Percentiles rank a stretch among this genome's conserved stretches.
phyloP scores from a whole-genome alignment of 2,329 filamentous ascomycete genomes.

The Penicillium glabrum region DNA sequence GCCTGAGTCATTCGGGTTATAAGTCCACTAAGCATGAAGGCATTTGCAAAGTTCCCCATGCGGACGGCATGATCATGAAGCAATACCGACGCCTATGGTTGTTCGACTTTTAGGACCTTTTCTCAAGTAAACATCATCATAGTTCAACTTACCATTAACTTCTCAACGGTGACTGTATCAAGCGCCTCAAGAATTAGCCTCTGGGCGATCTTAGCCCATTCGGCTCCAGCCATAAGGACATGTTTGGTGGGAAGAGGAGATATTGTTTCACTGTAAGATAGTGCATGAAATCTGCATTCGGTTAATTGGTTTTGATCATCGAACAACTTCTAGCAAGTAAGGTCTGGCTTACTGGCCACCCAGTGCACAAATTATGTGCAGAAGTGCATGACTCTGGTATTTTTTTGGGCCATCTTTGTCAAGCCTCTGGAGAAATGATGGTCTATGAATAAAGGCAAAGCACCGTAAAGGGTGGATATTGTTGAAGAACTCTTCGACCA shows the following conservation, averaged over 20 bases:
- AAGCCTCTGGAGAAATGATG: conserved; percentile 16
- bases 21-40: conserved; percentile 33
- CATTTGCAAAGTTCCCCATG: conserved; percentile 32
- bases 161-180: conserved; percentile 23
- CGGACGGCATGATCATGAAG: conserved; percentile 33
- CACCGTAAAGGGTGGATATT: conserved; percentile 21
- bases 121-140: neutral
- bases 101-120: neutral
- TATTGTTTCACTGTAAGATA: conserved; percentile 16
- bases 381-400: conserved; percentile 11
- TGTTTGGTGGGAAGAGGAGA: conserved; percentile 9
- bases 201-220: conserved; percentile 20
- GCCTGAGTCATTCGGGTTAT: conserved; percentile 31
- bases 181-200: conserved; percentile 20
- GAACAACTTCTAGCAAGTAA: neutral
- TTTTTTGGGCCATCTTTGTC: conserved; percentile 9
- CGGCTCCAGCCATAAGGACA: conserved; percentile 13
- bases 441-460: conserved; percentile 22
- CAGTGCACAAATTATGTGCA: conserved; percentile 22
- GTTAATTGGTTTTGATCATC: neutral
- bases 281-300: conserved; percentile 13
- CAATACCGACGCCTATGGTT: conserved; percentile 22
- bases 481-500: conserved; percentile 23
- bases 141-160: conserved; percentile 15
- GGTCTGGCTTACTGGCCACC: conserved; percentile 18